A percentile compares a stretch with the other conserved stretches of the same genome.
Conservation (phyloP, 192 early-diverging fungal species). For the Coemansia sp. region DNA sequence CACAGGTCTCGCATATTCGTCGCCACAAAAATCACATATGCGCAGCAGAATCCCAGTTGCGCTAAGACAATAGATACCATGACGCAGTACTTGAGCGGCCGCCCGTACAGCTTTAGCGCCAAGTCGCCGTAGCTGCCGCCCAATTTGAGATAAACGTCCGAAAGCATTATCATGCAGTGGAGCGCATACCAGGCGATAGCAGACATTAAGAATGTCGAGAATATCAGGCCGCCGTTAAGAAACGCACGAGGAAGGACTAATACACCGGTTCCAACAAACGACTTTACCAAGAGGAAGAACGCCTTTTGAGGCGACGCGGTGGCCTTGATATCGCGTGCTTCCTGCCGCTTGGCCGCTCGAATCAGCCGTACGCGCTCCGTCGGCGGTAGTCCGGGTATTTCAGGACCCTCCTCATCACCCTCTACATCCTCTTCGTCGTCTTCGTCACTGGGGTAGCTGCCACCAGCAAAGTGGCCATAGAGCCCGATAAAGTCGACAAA, state of each 20-base stretch:
- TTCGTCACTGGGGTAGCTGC: slow-evolving; percentile 84
- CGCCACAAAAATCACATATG: slow-evolving; percentile 88
- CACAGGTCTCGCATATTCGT: slow-evolving; percentile 78
- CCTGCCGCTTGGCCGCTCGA: slow-evolving; percentile 11
- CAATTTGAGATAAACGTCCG: slow-evolving; percentile 64
- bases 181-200: slow-evolving; percentile 66
- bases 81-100: slow-evolving; percentile 64
- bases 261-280: slow-evolving; percentile 83
- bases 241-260: slow-evolving; percentile 77
- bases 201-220: slow-evolving; percentile 62
- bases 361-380: slow-evolving; percentile 27
- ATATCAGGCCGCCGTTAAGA: slow-evolving; percentile 73
- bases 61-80: slow-evolving; percentile 74
- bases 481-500: slow-evolving; percentile 94
- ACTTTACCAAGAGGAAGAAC: slow-evolving; percentile 78
- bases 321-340: slow-evolving; percentile 47
- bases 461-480: slow-evolving; percentile 94
- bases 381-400: slow-evolving; percentile 1
- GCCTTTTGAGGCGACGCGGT: slow-evolving; percentile 73
- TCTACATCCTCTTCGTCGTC: slow-evolving; percentile 64
- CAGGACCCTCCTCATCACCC: slow-evolving; percentile 27
- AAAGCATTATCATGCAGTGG: slow-evolving; percentile 68
- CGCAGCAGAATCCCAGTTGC: slow-evolving; percentile 87
- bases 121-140: slow-evolving; percentile 73
- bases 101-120: slow-evolving; percentile 66